Evolutionary conservation across 768 basidiomycete species (phyloP).

Genomic region (Suillus luteus): DNA sequence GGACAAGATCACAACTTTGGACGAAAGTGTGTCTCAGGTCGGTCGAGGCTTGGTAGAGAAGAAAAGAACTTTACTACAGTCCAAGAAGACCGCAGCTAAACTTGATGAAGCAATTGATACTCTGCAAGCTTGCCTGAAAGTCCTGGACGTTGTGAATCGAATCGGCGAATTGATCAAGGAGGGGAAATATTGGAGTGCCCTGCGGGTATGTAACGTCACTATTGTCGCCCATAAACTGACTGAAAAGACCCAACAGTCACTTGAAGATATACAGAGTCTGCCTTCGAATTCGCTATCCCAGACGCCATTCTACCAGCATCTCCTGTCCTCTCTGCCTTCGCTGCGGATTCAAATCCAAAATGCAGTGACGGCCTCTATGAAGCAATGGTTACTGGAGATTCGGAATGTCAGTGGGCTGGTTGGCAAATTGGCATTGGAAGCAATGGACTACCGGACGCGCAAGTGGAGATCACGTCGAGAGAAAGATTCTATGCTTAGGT

Average conservation of each 20-base stretch:
- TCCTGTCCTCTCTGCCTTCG: constrained; percentile 90
- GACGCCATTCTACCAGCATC: constrained; percentile 90
- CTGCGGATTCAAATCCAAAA: constrained; percentile 87
- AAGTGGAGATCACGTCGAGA: constrained; percentile 85
- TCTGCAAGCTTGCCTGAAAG: constrained; percentile 87
- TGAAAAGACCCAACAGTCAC: constrained; percentile 64
- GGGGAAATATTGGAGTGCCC: constrained; percentile 95
- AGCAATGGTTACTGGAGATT: constrained; percentile 96
- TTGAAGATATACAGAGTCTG: constrained; percentile 93
- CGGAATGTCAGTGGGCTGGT: constrained; percentile 85
- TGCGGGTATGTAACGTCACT: constrained; percentile 86
- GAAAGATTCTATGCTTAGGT: constrained; percentile 76
- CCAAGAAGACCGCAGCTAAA: constrained; percentile 90
- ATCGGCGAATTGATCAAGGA: constrained; percentile 92
- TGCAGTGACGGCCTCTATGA: constrained; percentile 91
- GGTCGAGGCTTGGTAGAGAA: constrained; percentile 90
- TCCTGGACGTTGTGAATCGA: constrained; percentile 90
- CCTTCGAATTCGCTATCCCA: constrained; percentile 87
- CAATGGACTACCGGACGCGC: constrained; percentile 81
- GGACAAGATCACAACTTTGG: constrained; percentile 87
- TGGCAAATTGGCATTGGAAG: constrained; percentile 84
- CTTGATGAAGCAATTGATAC: constrained; percentile 97
- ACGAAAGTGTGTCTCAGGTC: constrained; percentile 84
- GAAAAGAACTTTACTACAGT: constrained; percentile 86
- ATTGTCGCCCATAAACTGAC: constrained; percentile 88